Evolutionary conservation across 169 alveolate genomes (phyloP).

Genomic region (Plasmodium vivax): DNA sequence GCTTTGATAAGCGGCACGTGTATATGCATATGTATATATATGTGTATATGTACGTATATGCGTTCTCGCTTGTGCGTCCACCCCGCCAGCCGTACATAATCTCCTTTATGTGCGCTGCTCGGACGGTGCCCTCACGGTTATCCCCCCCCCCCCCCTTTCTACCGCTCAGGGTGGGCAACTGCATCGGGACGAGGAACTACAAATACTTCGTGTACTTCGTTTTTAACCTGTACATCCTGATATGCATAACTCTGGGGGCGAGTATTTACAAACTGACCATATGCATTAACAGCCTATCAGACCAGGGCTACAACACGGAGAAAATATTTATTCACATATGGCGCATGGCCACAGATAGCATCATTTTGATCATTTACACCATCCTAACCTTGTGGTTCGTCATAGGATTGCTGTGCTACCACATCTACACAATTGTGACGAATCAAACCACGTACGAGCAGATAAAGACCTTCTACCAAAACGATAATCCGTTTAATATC

Average conservation of each 20-base stretch:
- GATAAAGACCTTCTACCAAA: slow-evolving; percentile 79
- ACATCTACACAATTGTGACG: slow-evolving; percentile 80
- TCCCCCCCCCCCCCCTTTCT: background rate
- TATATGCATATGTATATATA: background rate
- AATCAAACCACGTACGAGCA: slow-evolving; percentile 89
- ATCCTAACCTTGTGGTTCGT: slow-evolving; percentile 85
- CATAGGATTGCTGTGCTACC: slow-evolving; percentile 84
- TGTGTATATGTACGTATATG: background rate
- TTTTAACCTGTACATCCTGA: slow-evolving; percentile 71
- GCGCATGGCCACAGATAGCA: slow-evolving; percentile 70
- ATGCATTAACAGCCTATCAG: slow-evolving; percentile 52
- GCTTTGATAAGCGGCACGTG: background rate
- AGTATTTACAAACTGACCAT: slow-evolving; percentile 74
- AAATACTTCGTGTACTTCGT: slow-evolving; percentile 80
- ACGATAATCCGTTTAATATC: slow-evolving; percentile 84
- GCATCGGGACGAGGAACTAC: slow-evolving; percentile 93
- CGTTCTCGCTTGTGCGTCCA: background rate
- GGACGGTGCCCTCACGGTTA: background rate
- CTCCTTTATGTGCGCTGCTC: background rate
- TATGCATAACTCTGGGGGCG: slow-evolving; percentile 58
- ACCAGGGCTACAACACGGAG: slow-evolving; percentile 23
- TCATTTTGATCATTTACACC: slow-evolving; percentile 59
- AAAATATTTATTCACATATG: slow-evolving; percentile 72
- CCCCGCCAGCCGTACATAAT: background rate
- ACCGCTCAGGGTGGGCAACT: slow-evolving; percentile 84